Evolutionary conservation across 2,329 filamentous ascomycete species (phyloP), one percentile per base, ranked within the genome.

Genomic region (Penicillium griseofulvum): DNA sequence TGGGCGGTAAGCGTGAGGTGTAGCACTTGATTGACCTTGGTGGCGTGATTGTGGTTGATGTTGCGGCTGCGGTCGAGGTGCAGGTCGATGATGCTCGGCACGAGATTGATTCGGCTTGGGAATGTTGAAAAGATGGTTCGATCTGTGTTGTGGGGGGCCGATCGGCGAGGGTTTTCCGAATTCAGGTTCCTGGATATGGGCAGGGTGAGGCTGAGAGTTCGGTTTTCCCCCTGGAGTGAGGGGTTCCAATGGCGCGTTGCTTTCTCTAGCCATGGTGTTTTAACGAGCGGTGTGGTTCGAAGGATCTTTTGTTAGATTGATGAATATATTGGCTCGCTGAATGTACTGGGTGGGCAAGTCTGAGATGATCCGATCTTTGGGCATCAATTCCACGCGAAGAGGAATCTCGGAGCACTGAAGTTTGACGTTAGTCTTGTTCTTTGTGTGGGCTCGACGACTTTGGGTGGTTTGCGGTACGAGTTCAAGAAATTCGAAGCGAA

Each of bases 131-230:
- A 78, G 72, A 57, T 77, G 68, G 59, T 72, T 78, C 65, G 67
- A 60, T 31, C 56, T 80, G 73, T 66, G 79, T 76, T 60, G 72
- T 28, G 60, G 62, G 45, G 64, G 68, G 33, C 81, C 75, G 54
- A 86, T 70, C 16, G 83, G 81, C 58, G 82, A 85, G 2, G 84
- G 76, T 62, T 81, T 80, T 49, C 84, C 84, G 64, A 86, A 87
- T 63, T 85, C 78, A 37, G 80, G 76, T 31, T 76, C 71, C 5
- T 76, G 71, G 14, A 73, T 65, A 12, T 72, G 61, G 14, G 71
- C 64, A 29, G 71, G 64, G 36, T 65, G 67, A 17, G 67, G 51
- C 34, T 71, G 68, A 29, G 75, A 67, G 47, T 71, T 70, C 14
- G 68, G 66, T 57, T 72, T 73, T 17, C 70, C 68, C 46, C 34